Percentiles rank a stretch among this genome's conserved stretches.
These are phyloP conservation scores for Silene coronaria DNA, from an alignment of 179 eudicot species.

Conservation along the genomic window DNA sequence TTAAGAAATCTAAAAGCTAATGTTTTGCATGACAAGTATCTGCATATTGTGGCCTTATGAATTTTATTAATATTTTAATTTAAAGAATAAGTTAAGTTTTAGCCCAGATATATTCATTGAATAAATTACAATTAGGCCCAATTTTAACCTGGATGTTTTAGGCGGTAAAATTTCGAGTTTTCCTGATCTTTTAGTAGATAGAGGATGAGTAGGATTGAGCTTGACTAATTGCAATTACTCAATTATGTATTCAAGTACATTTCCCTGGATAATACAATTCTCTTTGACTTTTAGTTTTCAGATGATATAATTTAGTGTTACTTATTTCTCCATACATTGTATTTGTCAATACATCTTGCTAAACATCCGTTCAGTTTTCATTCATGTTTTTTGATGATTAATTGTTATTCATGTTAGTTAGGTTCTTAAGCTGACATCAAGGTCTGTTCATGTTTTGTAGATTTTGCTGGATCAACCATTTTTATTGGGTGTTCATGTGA, in stretches of 20 bases:
- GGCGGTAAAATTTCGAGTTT: no score
- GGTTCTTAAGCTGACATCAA: not conserved
- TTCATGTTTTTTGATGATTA: not conserved
- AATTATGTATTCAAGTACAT: not conserved
- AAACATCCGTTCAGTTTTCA: not conserved
- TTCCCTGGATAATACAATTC: not conserved
- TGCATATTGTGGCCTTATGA: no score
- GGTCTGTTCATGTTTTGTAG: slow-evolving; percentile 36
- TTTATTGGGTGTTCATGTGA: slow-evolving; percentile 58
- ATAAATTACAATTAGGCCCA: no score
- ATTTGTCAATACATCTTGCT: not conserved
- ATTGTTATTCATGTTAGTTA: slow-evolving; percentile 1
- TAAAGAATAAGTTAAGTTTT: no score
- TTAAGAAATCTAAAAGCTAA: no score
- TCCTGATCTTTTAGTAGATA: no score
- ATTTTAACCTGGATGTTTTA: no score
- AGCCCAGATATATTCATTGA: no score
- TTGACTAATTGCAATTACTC: slow-evolving; percentile 7
- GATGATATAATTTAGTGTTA: not conserved
- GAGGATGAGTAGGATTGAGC: not conserved
- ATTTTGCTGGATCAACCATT: slow-evolving; percentile 79
- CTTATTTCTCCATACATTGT: not conserved
- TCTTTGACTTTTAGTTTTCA: not conserved
- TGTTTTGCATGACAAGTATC: no score
- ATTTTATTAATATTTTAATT: no score